phyloP scores from a whole-genome alignment of 2,329 filamentous ascomycete genomes.

The Chaetomium olivaceum region DNA sequence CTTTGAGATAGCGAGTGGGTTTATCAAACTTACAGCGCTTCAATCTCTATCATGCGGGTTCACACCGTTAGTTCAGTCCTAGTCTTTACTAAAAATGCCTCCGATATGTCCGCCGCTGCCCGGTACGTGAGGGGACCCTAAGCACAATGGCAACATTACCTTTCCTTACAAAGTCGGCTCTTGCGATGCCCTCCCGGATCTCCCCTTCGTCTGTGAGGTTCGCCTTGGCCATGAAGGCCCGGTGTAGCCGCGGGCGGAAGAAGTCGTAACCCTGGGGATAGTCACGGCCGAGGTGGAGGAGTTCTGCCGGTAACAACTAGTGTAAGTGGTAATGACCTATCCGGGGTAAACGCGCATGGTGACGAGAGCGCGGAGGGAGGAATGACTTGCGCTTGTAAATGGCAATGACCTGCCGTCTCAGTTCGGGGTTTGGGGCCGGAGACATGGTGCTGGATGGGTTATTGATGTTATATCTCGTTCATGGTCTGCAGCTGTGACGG shows the following conservation, averaged over 20 bases:
- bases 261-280: conserved; percentile 83
- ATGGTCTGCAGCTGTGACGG: background rate
- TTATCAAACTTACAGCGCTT: conserved; percentile 84
- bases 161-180: conserved; percentile 89
- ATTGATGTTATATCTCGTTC: background rate
- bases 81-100: background rate
- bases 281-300: conserved; percentile 79
- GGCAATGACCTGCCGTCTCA: conserved; percentile 76
- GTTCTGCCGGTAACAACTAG: conserved; percentile 55
- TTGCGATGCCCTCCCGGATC: conserved; percentile 72
- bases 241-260: conserved; percentile 78
- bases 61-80: background rate
- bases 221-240: conserved; percentile 78
- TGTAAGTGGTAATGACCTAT: background rate
- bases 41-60: conserved; percentile 65
- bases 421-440: conserved; percentile 50
- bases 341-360: background rate
- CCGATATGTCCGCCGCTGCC: background rate
- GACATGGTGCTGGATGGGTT: conserved; percentile 10
- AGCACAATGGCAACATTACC: conserved; percentile 49
- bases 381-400: conserved; percentile 76
- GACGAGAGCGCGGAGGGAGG: background rate
- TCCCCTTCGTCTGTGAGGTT: conserved; percentile 68
- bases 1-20: too few relatives aligned
- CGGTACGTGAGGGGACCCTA: too few relatives aligned